Evolutionary conservation across 257 asterid species (phyloP).

Genomic region (Jacaranda copaia): DNA sequence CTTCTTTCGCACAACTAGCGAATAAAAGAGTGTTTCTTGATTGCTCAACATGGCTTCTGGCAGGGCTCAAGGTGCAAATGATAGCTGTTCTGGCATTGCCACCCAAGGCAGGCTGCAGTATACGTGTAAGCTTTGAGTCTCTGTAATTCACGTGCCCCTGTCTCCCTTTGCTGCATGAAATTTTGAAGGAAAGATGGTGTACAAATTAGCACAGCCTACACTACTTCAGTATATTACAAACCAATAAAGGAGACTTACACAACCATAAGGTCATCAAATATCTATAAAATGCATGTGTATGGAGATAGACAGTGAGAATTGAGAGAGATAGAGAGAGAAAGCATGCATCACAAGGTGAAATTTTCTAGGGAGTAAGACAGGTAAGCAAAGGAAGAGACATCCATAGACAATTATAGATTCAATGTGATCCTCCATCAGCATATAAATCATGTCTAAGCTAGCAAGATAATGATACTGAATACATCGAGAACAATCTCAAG

Average conservation of each 20-base stretch:
- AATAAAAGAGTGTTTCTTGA: slow-evolving; percentile 95
- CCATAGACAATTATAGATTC: slow-evolving; percentile 6
- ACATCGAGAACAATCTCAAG: slow-evolving; percentile 4
- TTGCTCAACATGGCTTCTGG: slow-evolving; percentile 97
- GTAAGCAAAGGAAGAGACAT: neutral
- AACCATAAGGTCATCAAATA: neutral
- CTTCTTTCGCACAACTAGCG: slow-evolving; percentile 98
- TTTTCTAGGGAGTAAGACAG: neutral
- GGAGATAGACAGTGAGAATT: neutral
- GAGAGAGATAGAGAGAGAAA: neutral
- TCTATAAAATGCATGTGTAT: neutral
- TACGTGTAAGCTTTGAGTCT: slow-evolving; percentile 98
- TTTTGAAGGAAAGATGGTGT: neutral
- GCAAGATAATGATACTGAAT: neutral
- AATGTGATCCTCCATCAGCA: neutral
- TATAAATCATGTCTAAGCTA: slow-evolving; percentile 2
- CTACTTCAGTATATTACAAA: neutral
- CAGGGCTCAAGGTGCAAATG: slow-evolving; percentile 95
- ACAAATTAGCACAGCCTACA: neutral
- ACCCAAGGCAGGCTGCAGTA: slow-evolving; percentile 96
- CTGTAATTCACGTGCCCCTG: slow-evolving; percentile 93
- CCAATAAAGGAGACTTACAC: neutral
- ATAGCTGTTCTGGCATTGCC: slow-evolving; percentile 99
- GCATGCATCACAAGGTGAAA: slow-evolving; percentile 4
- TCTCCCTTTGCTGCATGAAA: slow-evolving; percentile 89